Percentiles rank a stretch among this genome's conserved stretches.
These are phyloP conservation scores for Trametes villosa DNA, from an alignment of 768 basidiomycete species.

Conservation along the genomic window DNA sequence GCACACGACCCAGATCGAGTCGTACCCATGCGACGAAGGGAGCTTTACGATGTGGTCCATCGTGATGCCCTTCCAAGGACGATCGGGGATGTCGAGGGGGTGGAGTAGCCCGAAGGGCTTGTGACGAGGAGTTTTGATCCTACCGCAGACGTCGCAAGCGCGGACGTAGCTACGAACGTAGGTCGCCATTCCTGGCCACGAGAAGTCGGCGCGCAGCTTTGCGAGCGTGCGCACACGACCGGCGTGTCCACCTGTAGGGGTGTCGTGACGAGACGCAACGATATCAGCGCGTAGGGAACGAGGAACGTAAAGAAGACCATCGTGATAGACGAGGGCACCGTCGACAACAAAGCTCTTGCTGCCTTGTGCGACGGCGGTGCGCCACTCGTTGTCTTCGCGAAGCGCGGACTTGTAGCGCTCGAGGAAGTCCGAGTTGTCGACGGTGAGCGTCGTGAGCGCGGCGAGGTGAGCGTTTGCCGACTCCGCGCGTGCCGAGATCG, in stretches of 20 bases:
- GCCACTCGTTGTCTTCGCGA: conserved; percentile 23
- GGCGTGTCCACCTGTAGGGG: conserved; percentile 44
- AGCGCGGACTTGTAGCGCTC: conserved; percentile 26
- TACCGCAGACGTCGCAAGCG: background rate
- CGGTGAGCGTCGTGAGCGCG: conserved; percentile 26
- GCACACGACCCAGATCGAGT: background rate
- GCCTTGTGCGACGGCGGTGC: conserved; percentile 19
- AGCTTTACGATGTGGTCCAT: background rate
- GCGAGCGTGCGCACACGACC: conserved; percentile 41
- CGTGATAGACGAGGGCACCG: conserved; percentile 28
- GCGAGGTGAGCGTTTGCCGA: too few relatives aligned
- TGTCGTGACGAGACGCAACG: conserved; percentile 42
- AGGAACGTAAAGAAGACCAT: conserved; percentile 41
- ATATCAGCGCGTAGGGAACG: conserved; percentile 34
- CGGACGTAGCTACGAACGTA: conserved; percentile 9
- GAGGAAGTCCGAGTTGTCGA: conserved; percentile 28
- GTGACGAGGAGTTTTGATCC: background rate
- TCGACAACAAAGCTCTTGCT: conserved; percentile 16
- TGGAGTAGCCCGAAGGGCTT: background rate
- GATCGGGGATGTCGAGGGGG: background rate
- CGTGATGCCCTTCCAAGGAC: background rate
- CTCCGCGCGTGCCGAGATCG: too few relatives aligned
- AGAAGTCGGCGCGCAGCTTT: conserved; percentile 41
- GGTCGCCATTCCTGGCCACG: conserved; percentile 40
- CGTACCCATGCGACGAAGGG: background rate